Evolutionary conservation across 805 yeast genomes (phyloP).

Genomic region (Kluyveromyces lactis): DNA sequence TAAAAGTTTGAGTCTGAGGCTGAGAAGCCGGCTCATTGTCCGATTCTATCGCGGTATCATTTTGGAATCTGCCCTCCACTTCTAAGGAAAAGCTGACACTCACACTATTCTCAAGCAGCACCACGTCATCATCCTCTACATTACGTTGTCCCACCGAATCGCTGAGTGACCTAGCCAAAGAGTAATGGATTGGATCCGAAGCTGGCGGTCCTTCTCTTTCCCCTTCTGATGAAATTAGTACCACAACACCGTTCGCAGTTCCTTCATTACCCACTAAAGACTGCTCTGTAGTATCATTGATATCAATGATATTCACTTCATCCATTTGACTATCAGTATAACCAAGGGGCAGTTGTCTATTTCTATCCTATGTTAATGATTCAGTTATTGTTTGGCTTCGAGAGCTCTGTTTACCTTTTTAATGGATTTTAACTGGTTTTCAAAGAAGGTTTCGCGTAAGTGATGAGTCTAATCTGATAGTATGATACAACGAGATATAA

Average conservation of each 20-base stretch:
- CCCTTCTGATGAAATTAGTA: not conserved
- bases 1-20: not conserved
- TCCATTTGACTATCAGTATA: not conserved
- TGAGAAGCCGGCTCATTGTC: not conserved
- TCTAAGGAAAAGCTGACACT: conserved; percentile 2
- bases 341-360: too few species aligned
- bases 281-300: conserved; percentile 2
- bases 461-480: too few species aligned
- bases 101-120: not conserved
- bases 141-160: not conserved
- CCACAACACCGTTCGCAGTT: not conserved
- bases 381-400: too few species aligned
- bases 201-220: not conserved
- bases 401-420: too few species aligned
- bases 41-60: conserved; percentile 1
- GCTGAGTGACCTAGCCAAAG: not conserved
- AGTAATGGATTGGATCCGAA: not conserved
- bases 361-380: too few species aligned
- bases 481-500: too few species aligned
- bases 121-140: conserved; percentile 2
- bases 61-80: conserved; percentile 2
- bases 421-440: too few species aligned
- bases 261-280: not conserved
- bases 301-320: not conserved
- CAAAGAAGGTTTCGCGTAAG: too few species aligned